Percentiles rank a stretch among this genome's conserved stretches.
Evolutionary conservation across 2,329 filamentous ascomycete genomes (phyloP).

Genomic region (Macrophomina tecta): DNA sequence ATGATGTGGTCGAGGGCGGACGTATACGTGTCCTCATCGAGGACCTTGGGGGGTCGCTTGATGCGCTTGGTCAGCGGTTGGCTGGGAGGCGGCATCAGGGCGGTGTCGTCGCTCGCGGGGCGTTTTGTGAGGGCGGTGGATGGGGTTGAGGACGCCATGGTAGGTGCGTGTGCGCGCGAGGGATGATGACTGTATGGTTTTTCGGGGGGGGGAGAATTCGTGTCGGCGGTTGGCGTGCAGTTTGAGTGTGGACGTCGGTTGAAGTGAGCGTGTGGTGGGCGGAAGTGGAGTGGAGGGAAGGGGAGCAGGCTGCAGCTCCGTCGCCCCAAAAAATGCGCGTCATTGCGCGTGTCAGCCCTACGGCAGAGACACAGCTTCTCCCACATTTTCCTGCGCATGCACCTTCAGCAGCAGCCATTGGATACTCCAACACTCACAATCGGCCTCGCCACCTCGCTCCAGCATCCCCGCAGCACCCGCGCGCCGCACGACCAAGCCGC

Average conservation of each 20-base stretch:
- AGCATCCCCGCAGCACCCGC: too few relatives aligned
- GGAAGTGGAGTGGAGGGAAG: background rate
- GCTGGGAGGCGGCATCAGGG: slow-evolving; percentile 77
- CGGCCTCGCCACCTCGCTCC: too few relatives aligned
- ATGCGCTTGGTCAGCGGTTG: slow-evolving; percentile 86
- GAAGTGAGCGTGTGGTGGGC: background rate
- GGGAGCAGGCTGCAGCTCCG: background rate
- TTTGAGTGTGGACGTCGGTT: too few relatives aligned
- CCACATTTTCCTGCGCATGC: background rate
- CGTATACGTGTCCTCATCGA: slow-evolving; percentile 94
- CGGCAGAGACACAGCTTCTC: background rate
- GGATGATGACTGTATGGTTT: background rate
- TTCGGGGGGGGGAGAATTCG: background rate
- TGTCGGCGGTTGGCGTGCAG: background rate
- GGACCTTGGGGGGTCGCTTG: slow-evolving; percentile 83
- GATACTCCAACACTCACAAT: background rate
- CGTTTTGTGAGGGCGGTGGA: slow-evolving; percentile 71
- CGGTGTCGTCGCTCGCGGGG: slow-evolving; percentile 50
- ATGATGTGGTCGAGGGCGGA: slow-evolving; percentile 92
- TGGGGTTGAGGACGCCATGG: slow-evolving; percentile 11
- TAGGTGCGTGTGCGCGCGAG: background rate
- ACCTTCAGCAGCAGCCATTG: background rate
- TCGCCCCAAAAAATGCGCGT: background rate
- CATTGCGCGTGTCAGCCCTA: slow-evolving; percentile 5
- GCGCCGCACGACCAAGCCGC: too few relatives aligned